Percentiles rank a stretch among this genome's conserved stretches.
Evolutionary conservation across 768 basidiomycete species (phyloP).

Genomic region (Tulasnella sp.): DNA sequence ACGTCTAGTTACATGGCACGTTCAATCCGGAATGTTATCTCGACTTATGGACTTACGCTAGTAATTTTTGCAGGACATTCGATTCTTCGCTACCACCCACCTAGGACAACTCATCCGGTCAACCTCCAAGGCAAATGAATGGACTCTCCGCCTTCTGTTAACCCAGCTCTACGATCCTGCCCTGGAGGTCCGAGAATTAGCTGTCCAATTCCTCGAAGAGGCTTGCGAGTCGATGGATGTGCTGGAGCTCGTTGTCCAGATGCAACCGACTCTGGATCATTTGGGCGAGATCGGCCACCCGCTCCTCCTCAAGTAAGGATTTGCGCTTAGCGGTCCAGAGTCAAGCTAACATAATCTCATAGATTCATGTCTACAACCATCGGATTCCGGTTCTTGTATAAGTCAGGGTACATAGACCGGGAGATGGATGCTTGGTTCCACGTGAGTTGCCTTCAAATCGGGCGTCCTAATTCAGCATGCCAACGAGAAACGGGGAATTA

Average conservation of each 20-base stretch:
- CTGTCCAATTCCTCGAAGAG: slow-evolving; percentile 86
- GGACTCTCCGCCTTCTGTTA: slow-evolving; percentile 88
- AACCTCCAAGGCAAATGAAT: slow-evolving; percentile 66
- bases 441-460: slow-evolving; percentile 52
- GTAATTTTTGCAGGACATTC: slow-evolving; percentile 64
- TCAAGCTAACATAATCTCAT: neutral
- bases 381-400: slow-evolving; percentile 90
- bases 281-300: slow-evolving; percentile 91
- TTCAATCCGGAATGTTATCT: neutral
- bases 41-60: neutral
- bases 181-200: slow-evolving; percentile 85
- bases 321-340: neutral
- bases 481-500: neutral
- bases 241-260: slow-evolving; percentile 86
- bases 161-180: slow-evolving; percentile 96
- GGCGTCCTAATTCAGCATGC: neutral
- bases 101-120: slow-evolving; percentile 78
- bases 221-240: slow-evolving; percentile 84
- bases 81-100: slow-evolving; percentile 85
- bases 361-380: slow-evolving; percentile 95
- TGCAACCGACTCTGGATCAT: slow-evolving; percentile 95
- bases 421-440: slow-evolving; percentile 98
- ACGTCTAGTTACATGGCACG: slow-evolving; percentile 88
- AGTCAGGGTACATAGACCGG: slow-evolving; percentile 88
- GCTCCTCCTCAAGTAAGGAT: slow-evolving; percentile 76